Evolutionary conservation across 2,329 filamentous ascomycete species (phyloP).

Genomic region (Cladophialophora exuberans): DNA sequence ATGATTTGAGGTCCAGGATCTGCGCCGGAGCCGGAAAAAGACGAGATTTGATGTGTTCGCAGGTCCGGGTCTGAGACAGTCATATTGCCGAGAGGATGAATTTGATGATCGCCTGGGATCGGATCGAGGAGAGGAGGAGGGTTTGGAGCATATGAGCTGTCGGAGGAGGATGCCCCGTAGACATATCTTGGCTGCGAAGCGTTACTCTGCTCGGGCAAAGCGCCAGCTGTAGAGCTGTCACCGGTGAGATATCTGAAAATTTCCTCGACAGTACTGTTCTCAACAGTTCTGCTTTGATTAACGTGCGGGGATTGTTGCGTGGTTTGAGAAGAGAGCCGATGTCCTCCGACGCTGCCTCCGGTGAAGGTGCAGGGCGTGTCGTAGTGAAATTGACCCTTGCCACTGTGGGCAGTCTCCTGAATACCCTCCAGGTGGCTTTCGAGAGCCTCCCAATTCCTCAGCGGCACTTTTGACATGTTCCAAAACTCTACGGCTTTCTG

Average conservation of each 20-base stretch:
- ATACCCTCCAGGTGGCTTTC: slow-evolving; percentile 19
- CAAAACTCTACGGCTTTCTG: slow-evolving; percentile 36
- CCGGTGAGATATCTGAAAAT: no score
- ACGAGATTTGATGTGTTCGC: background rate
- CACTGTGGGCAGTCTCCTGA: background rate
- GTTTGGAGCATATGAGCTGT: no score
- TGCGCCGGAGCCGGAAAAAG: background rate
- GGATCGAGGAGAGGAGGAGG: no score
- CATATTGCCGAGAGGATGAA: background rate
- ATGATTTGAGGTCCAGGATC: background rate
- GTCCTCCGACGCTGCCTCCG: background rate
- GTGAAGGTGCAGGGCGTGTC: background rate
- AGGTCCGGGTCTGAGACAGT: background rate
- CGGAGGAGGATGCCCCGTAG: no score
- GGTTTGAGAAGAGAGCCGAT: no score
- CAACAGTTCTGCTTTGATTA: background rate
- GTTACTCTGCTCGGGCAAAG: no score
- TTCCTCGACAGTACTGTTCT: no score
- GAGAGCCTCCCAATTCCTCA: slow-evolving; percentile 35
- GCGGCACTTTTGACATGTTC: slow-evolving; percentile 34
- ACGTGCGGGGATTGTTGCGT: background rate
- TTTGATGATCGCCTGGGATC: no score
- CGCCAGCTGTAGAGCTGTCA: no score
- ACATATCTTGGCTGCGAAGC: no score
- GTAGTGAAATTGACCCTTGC: background rate